phyloP scores from a whole-genome alignment of 2,329 filamentous ascomycete species.

The Clarireedia hainanense region DNA sequence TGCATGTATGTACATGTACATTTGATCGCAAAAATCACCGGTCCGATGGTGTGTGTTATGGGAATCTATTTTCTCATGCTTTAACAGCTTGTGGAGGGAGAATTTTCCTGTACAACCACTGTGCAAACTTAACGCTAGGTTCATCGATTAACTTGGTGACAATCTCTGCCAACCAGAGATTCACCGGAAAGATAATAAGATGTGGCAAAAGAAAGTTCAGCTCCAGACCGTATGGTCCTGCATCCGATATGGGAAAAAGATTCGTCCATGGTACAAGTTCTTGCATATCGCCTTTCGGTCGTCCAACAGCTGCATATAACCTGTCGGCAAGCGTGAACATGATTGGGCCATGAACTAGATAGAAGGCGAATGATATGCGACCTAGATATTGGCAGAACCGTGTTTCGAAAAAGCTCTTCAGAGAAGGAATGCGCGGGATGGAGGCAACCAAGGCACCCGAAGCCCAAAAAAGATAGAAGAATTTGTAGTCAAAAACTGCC shows the following conservation, averaged over 20 bases:
- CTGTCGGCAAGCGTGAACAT: constrained; percentile 39
- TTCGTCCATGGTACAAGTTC: constrained; percentile 49
- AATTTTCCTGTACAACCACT: constrained; percentile 46
- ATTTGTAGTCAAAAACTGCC: constrained; percentile 58
- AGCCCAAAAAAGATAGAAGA: constrained; percentile 60
- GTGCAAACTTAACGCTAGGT: constrained; percentile 48
- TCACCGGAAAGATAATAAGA: constrained; percentile 50
- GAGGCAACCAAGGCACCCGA: constrained; percentile 47
- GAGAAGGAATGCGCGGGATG: constrained; percentile 48
- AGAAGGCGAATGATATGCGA: constrained; percentile 53
- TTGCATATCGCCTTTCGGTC: not conserved
- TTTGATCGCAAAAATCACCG: not conserved
- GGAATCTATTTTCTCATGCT: no score
- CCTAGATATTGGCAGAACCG: constrained; percentile 54
- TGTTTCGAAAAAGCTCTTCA: constrained; percentile 51
- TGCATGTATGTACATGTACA: no score
- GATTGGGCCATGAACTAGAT: constrained; percentile 57
- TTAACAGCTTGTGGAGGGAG: constrained; percentile 15
- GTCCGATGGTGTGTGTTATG: not conserved
- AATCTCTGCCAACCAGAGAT: constrained; percentile 49
- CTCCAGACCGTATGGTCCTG: constrained; percentile 54
- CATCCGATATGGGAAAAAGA: constrained; percentile 43
- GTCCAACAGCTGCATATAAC: constrained; percentile 6
- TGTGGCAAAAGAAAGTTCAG: constrained; percentile 52
- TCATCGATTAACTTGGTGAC: constrained; percentile 50